Evolutionary conservation across 2,329 filamentous ascomycete species (phyloP), one percentile per base, ranked within the genome.

Genomic region (Pseudogymnoascus sp.): DNA sequence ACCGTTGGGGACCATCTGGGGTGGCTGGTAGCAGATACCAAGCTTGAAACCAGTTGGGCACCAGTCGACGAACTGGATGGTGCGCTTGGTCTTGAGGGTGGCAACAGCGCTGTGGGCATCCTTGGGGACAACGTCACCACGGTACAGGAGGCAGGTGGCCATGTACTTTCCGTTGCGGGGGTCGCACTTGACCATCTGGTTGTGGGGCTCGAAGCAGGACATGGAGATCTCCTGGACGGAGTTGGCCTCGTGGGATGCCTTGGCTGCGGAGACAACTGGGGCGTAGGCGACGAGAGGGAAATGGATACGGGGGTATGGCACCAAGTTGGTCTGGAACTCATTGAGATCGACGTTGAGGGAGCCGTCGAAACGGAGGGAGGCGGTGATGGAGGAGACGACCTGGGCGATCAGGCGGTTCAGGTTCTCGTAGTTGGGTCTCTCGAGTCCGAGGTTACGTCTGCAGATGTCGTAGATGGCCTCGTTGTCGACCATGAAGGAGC

Each of bases 131-230:
- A 99, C 93, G 75, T 98, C 95, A 79, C 93, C 95, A 77, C 93
- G 93, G 87, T 99, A 99, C 78, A 99, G 83, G 80, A 99, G 80
- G 80, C 93, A 97, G 74, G 93, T 97, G 70, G 93, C 93, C 93
- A 99, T 99, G 87, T 99, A 99, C 86, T 99, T 99, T 80, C 93
- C 93, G 79, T 96, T 93, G 76, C 93, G 92, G 72, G 93, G 93
- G 78, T 99, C 95, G 77, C 93, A 99, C 86, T 96, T 96, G 78
- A 99, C 93, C 93, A 99, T 99, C 89, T 99, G 93, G 88, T 96
- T 97, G 88, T 97, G 90, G 73, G 93, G 92, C 87, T 99, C 93
- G 83, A 99, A 99, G 89, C 93, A 98, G 71, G 91, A 91, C 88
- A 93, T 96, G 79, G 92, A 96, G 83, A 98, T 97, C 84, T 98